A percentile compares a stretch with the other conserved stretches of the same genome.
These are phyloP conservation scores for Alternaria viburni DNA, from an alignment of 2,329 filamentous ascomycete genomes.

Conservation along the genomic window DNA sequence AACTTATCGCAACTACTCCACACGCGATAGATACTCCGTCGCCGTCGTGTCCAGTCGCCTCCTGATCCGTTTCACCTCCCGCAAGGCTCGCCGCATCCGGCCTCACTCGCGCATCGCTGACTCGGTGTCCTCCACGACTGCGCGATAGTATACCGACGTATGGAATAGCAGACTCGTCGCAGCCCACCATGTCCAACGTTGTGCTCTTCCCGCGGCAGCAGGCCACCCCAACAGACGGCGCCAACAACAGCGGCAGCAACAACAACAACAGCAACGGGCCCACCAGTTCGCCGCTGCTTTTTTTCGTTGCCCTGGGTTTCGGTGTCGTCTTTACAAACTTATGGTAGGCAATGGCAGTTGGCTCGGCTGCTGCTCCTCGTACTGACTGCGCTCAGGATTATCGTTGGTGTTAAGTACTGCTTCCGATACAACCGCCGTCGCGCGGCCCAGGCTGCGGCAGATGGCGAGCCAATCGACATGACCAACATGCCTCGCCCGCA, in stretches of 20 bases:
- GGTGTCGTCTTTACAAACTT: conserved; percentile 98
- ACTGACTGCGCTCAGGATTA: conserved; percentile 73
- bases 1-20: not conserved
- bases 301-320: conserved; percentile 95
- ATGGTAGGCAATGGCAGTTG: conserved; percentile 66
- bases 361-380: not conserved
- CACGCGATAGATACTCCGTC: not conserved
- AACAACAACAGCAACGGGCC: conserved; percentile 53
- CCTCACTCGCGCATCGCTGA: not conserved
- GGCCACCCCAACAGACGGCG: conserved; percentile 6
- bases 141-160: conserved; percentile 3
- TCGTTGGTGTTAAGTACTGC: conserved; percentile 99
- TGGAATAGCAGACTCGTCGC: conserved; percentile 13
- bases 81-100: conserved; percentile 13
- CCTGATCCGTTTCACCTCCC: conserved; percentile 6
- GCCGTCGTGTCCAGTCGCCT: not conserved
- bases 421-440: conserved; percentile 98
- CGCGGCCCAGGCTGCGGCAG: conserved; percentile 74
- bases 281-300: conserved; percentile 77
- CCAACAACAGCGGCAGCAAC: conserved; percentile 35
- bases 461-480: conserved; percentile 83
- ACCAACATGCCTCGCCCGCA: conserved; percentile 84
- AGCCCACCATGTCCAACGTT: conserved; percentile 11
- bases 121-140: not conserved
- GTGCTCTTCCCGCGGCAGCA: not conserved